Conservation (phyloP, 2,329 filamentous ascomycete species). For the Diaporthe ampelina region DNA sequence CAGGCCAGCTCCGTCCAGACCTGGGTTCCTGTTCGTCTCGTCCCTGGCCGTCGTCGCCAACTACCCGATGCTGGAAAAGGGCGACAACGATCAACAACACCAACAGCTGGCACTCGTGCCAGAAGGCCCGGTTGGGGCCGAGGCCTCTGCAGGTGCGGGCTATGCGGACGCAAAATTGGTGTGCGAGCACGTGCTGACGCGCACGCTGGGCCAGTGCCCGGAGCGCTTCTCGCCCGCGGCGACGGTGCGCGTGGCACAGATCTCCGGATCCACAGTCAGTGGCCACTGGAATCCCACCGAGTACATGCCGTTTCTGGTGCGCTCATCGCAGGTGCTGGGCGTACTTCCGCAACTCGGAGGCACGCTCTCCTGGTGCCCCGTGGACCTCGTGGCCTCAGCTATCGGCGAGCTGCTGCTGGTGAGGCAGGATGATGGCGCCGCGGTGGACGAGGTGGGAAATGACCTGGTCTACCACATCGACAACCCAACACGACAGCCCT, state of each 20-base stretch:
- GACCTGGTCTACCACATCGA: constrained; percentile 39
- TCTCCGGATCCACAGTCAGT: constrained; percentile 61
- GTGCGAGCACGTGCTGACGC: constrained; percentile 64
- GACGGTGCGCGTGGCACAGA: constrained; percentile 62
- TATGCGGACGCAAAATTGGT: constrained; percentile 67
- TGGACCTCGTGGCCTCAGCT: constrained; percentile 52
- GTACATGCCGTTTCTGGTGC: constrained; percentile 64
- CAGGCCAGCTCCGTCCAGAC: neutral
- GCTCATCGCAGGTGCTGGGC: constrained; percentile 61
- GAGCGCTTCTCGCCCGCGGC: constrained; percentile 57
- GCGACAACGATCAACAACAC: constrained; percentile 31
- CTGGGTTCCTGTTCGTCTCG: constrained; percentile 58
- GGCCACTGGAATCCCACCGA: constrained; percentile 69
- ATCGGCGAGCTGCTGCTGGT: constrained; percentile 46
- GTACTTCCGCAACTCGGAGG: constrained; percentile 58
- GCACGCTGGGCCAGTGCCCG: constrained; percentile 59
- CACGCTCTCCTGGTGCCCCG: constrained; percentile 60
- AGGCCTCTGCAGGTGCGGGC: constrained; percentile 58
- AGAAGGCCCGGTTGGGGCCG: constrained; percentile 57
- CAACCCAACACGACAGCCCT: constrained; percentile 17
- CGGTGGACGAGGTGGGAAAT: neutral
- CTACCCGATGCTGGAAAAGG: constrained; percentile 39
- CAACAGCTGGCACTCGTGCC: constrained; percentile 50
- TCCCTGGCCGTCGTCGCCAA: constrained; percentile 56
- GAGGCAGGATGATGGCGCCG: neutral